Conservation (phyloP, 2,329 filamentous ascomycete genomes). For the Colletotrichum sp. region DNA sequence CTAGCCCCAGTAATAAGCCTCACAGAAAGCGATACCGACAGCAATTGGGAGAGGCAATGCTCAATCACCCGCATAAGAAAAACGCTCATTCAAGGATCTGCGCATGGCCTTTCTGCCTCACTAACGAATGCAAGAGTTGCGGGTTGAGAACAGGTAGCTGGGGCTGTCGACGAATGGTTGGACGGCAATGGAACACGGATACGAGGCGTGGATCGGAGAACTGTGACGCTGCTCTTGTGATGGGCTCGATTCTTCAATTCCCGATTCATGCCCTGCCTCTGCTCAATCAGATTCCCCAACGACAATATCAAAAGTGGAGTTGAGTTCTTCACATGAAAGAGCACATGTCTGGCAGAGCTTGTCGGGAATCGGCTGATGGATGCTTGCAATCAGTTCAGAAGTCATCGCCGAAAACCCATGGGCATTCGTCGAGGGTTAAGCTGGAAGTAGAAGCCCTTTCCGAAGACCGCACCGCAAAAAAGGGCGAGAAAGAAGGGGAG, state of each 20-base stretch:
- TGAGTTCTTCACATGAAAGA: constrained; percentile 13
- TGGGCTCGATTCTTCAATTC: neutral
- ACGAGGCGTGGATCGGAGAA: constrained; percentile 4
- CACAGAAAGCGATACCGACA: neutral
- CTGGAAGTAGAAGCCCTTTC: neutral
- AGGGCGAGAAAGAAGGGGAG: neutral
- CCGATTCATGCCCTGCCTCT: neutral
- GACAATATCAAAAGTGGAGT: constrained; percentile 18
- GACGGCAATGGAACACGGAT: constrained; percentile 9
- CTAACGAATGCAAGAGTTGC: neutral
- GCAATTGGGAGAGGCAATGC: neutral
- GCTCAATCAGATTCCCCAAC: constrained; percentile 14
- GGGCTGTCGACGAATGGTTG: neutral
- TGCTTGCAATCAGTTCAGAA: constrained; percentile 2
- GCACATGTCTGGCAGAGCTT: constrained; percentile 2
- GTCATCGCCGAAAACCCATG: neutral
- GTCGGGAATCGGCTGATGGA: constrained; percentile 17
- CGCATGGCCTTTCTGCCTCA: neutral
- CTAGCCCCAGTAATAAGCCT: neutral
- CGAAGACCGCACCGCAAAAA: neutral
- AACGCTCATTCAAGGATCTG: neutral
- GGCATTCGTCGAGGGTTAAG: neutral
- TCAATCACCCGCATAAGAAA: neutral
- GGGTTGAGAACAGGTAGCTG: neutral
- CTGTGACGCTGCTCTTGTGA: neutral